These are phyloP conservation scores for Yamadazyma kitorensis DNA, from an alignment of 805 yeast species.

Conservation along the genomic window DNA sequence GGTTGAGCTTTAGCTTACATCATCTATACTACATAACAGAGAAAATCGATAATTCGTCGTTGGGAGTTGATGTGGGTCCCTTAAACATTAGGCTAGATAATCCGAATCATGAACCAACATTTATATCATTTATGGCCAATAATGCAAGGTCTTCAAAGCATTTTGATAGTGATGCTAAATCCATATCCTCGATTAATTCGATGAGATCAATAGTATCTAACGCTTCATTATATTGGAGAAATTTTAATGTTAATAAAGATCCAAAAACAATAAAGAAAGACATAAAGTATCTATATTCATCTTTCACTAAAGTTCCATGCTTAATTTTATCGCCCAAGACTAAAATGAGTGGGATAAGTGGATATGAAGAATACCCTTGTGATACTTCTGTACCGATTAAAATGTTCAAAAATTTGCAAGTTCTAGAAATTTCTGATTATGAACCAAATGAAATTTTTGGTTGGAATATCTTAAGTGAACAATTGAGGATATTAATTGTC, in stretches of 20 bases:
- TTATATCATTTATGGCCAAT: constrained; percentile 57
- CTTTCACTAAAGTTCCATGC: constrained; percentile 66
- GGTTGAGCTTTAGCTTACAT: constrained; percentile 59
- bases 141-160: constrained; percentile 45
- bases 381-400: constrained; percentile 66
- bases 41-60: constrained; percentile 47
- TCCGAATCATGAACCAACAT: constrained; percentile 52
- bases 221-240: constrained; percentile 41
- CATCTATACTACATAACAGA: constrained; percentile 63
- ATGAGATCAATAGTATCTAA: constrained; percentile 49
- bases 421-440: constrained; percentile 55
- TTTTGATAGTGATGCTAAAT: constrained; percentile 43
- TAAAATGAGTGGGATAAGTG: constrained; percentile 53
- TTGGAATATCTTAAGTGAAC: constrained; percentile 58
- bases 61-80: constrained; percentile 57
- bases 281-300: constrained; percentile 54
- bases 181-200: constrained; percentile 58
- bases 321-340: constrained; percentile 58
- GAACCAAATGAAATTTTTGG: constrained; percentile 67
- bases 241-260: constrained; percentile 31
- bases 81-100: constrained; percentile 57
- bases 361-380: constrained; percentile 69
- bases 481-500: constrained; percentile 51
- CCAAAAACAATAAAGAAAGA: constrained; percentile 48
- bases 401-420: constrained; percentile 60